A percentile compares a stretch with the other conserved stretches of the same genome.
These are phyloP conservation scores for Asterionellopsis glacialis DNA, from an alignment of 108 stramenopile genomes.

Conservation along the genomic window DNA sequence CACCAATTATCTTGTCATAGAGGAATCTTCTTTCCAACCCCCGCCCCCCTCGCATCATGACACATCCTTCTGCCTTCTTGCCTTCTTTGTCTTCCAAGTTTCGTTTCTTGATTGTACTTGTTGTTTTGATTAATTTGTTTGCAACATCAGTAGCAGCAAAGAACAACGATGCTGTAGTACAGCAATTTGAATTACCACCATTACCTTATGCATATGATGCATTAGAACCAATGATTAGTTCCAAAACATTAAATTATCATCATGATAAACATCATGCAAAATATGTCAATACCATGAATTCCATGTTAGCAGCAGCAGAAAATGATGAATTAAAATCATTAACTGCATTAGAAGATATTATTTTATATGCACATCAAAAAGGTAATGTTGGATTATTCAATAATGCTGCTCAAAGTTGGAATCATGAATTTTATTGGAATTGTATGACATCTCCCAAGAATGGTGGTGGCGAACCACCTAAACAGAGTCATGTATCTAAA, in stretches of 20 bases:
- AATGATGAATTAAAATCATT: conserved; percentile 44
- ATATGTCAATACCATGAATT: conserved; percentile 53
- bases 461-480: conserved; percentile 73
- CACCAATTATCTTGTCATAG: too few relatives aligned
- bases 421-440: conserved; percentile 80
- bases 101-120: too few relatives aligned
- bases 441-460: conserved; percentile 36
- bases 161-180: too few relatives aligned
- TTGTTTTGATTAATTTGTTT: too few relatives aligned
- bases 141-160: too few relatives aligned
- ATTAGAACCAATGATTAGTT: conserved; percentile 78
- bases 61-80: too few relatives aligned
- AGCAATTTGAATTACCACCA: conserved; percentile 40
- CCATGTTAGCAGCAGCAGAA: conserved; percentile 37
- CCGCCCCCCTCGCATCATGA: too few relatives aligned
- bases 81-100: too few relatives aligned
- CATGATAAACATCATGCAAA: conserved; percentile 72
- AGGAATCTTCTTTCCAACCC: too few relatives aligned
- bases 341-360: conserved; percentile 42
- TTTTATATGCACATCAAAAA: conserved; percentile 12
- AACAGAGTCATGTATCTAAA: not conserved
- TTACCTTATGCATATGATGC: conserved; percentile 71
- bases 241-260: conserved; percentile 73
- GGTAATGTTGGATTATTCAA: conserved; percentile 44
- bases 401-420: conserved; percentile 65